Evolutionary conservation across 768 basidiomycete species (phyloP), one percentile per base, ranked within the genome.

Genomic region (Macrolepiota albuminosa): DNA sequence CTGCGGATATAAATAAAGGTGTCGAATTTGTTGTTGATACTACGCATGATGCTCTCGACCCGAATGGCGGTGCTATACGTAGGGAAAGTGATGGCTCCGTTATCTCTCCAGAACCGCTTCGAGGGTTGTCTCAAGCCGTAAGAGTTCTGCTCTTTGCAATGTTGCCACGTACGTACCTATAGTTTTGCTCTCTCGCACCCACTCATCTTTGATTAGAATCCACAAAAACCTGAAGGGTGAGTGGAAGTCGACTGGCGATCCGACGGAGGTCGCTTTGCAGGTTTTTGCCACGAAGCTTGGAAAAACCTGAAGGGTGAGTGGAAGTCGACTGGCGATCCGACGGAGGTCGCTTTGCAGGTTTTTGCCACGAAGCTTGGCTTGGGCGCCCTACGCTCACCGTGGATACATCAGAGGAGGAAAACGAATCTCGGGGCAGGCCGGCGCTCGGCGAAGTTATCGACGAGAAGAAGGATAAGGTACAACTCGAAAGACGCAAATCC

Each of bases 211-310:
- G n/a, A 24, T 18, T 54, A 81, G 68, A 63, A 77, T 70, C 61
- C 74, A 64, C 50, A 72, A 71, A 60, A 75, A 71, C 55, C 57
- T 72, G 48, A 72, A 78, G 69, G 81, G 78, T 59, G 66, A 79
- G 61, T 76, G 76, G 76, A 75, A 73, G 58, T 72, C 80, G 10
- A 79, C 76, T 46, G 83, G 83, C 26, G 83, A 83, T 61, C 81
- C 83, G 2, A 83, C 83, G 2, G 81, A 84, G 64, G 76, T 82
- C n/a, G 82, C 82, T 4, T 75, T 84, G 5, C 81, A 82, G 64
- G 81, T 82, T 24, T 81, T 83, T 57, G 81, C 82, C 1, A 75
- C 76, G 53, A 81, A 79, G 59, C 72, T 83, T 48, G 75, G 76
- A 72, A 71, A 60, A 75, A 71, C 55, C 57, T 72, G 48, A 72